These are phyloP conservation scores for Nakazawaea ambrosiae DNA, from an alignment of 805 yeast genomes.

Conservation along the genomic window DNA sequence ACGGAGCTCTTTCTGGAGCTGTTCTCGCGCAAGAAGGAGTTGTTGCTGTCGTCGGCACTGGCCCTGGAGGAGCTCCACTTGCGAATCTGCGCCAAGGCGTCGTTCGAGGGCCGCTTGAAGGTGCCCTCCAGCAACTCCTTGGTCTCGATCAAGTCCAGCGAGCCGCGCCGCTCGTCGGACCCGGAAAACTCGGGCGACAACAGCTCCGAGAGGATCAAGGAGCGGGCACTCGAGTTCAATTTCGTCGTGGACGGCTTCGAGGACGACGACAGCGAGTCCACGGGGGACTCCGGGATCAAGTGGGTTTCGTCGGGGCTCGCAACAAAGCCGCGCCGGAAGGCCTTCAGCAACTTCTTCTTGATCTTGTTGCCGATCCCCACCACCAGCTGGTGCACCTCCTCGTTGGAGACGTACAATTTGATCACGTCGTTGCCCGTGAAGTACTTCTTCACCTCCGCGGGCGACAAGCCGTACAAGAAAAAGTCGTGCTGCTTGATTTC, in stretches of 20 bases:
- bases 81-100: constrained; percentile 3
- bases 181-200: constrained; percentile 3
- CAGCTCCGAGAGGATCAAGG: constrained; percentile 6
- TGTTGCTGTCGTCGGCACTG: background rate
- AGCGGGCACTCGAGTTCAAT: background rate
- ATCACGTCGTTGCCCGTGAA: constrained; percentile 13
- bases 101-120: constrained; percentile 4
- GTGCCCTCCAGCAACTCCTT: constrained; percentile 6
- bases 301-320: background rate
- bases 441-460: constrained; percentile 21
- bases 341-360: constrained; percentile 41
- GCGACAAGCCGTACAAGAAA: constrained; percentile 23
- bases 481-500: constrained; percentile 79
- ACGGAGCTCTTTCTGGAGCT: constrained; percentile 3
- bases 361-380: constrained; percentile 72
- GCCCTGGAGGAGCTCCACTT: background rate
- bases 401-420: constrained; percentile 52
- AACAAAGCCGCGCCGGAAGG: constrained; percentile 16
- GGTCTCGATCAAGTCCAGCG: constrained; percentile 8
- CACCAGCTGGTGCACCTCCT: constrained; percentile 72
- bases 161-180: constrained; percentile 9
- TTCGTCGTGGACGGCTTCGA: constrained; percentile 1
- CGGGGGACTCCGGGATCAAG: background rate
- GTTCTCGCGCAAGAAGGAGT: constrained; percentile 1
- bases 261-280: constrained; percentile 5